Evolutionary conservation across 805 yeast species (phyloP), one percentile per base, ranked within the genome.

Genomic region (Lipomyces starkeyi): DNA sequence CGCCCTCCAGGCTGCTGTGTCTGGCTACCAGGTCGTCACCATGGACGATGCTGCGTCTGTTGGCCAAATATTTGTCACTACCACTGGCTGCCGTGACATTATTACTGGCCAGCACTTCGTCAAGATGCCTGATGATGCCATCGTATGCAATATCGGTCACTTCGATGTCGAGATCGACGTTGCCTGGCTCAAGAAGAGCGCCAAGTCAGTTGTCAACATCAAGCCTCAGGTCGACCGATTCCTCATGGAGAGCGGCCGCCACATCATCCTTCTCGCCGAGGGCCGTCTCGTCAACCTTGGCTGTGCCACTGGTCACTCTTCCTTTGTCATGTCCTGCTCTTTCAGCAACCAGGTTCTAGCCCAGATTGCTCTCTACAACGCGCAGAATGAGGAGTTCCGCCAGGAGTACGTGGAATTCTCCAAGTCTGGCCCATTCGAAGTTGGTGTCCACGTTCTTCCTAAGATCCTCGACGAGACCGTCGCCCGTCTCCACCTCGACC

Each of bases 271-370:
- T 80, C 90, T 94, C 78, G 99, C 99, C 75, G 97, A 93, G 84
- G 99, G 99, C 85, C 93, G 99, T 87, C 90, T 94, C 79, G 98
- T 94, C 81, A 94, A 94, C 93, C 87, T 94, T 81, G 99, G 99
- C 78, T 95, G 98, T 86, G 99, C 98, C 81, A 94, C 98, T 78
- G 99, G 99, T 81, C 99, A 94, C 88, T 91, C 98, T 62, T 92
- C 98, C 55, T 94, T 94, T 81, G 99, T 94, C 80, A 94, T 94
- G 99, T 93, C 98, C 73, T 95, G 98, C 86, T 95, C 98, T 65
- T 94, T 94, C 97, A 91, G 98, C 78, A 94, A 94, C 91, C 99
- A 94, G 87, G 98, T 94, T 74, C 87, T 94, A 81, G 99, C 99
- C 77, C 99, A 94, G 86, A 94, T 93, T 79, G 98, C 98, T 78